phyloP scores from a whole-genome alignment of 1,284 basidiomycete species.

The Entoloma clypeatum region DNA sequence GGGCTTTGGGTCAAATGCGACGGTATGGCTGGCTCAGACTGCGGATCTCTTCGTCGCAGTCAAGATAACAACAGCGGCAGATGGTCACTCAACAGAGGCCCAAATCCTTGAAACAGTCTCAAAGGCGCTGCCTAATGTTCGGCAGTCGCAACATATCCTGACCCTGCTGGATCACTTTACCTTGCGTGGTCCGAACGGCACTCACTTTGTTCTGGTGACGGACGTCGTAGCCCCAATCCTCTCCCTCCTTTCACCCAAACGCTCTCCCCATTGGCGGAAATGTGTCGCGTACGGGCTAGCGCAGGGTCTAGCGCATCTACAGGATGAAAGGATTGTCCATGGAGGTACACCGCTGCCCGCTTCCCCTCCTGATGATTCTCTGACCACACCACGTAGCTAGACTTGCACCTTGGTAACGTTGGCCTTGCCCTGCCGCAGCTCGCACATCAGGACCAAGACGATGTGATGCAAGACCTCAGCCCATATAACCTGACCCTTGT shows the following conservation, averaged over 20 bases:
- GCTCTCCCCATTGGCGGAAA: constrained; percentile 10
- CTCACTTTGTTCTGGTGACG: constrained; percentile 12
- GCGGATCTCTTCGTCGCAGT: constrained; percentile 9
- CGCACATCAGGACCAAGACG: constrained; percentile 10
- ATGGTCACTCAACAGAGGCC: constrained; percentile 3
- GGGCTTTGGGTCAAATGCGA: constrained; percentile 11
- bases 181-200: constrained; percentile 9
- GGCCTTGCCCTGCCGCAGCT: constrained; percentile 15
- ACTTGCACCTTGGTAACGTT: constrained; percentile 15
- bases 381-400: no score
- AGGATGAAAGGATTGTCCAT: constrained; percentile 10
- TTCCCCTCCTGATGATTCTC: constrained; percentile 5
- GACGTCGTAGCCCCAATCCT: no score
- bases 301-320: constrained; percentile 12
- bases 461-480: constrained; percentile 14
- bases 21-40: constrained; percentile 13
- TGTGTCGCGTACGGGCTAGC: constrained; percentile 13
- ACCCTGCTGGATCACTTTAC: constrained; percentile 8
- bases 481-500: constrained; percentile 12
- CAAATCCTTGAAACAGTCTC: constrained; percentile 5
- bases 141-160: constrained; percentile 3
- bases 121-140: background rate
- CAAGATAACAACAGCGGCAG: constrained; percentile 10
- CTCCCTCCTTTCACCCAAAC: no score
- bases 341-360: no score